A percentile compares a stretch with the other conserved stretches of the same genome.
Conservation (phyloP, 495 filamentous ascomycete species). For the Aspergillus affinis region DNA sequence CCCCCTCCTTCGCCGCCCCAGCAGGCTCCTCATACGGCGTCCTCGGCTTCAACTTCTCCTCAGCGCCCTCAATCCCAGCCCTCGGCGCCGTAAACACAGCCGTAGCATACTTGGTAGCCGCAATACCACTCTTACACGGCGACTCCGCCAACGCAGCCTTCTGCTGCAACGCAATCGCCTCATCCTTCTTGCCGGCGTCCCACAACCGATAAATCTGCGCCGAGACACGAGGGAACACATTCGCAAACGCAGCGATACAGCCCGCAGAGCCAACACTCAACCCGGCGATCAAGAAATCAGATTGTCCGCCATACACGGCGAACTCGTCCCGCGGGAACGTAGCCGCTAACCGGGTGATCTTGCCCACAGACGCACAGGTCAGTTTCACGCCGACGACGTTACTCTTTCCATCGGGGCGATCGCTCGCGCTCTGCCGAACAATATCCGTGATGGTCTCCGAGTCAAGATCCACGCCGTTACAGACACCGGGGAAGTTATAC, state of each 20-base stretch:
- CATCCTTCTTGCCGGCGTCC: constrained; percentile 44
- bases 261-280: constrained; percentile 56
- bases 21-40: constrained; percentile 56
- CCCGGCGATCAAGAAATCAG: constrained; percentile 67
- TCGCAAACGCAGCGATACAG: constrained; percentile 66
- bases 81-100: constrained; percentile 52
- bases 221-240: constrained; percentile 60
- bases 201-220: constrained; percentile 54
- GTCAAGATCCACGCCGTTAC: constrained; percentile 69
- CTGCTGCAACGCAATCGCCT: constrained; percentile 57
- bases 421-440: constrained; percentile 37
- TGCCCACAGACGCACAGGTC: constrained; percentile 68
- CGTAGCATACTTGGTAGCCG: constrained; percentile 64
- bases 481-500: constrained; percentile 73
- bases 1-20: constrained; percentile 47
- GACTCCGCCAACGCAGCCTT: constrained; percentile 54
- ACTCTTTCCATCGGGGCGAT: constrained; percentile 43
- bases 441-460: constrained; percentile 59
- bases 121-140: constrained; percentile 60
- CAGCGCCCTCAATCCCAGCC: constrained; percentile 57
- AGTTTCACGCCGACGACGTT: constrained; percentile 68
- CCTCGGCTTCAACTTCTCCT: constrained; percentile 55
- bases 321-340: constrained; percentile 56
- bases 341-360: constrained; percentile 58
- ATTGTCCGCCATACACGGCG: constrained; percentile 66